Conservation (phyloP, 768 basidiomycete species). For the Boletus sensibilis region DNA sequence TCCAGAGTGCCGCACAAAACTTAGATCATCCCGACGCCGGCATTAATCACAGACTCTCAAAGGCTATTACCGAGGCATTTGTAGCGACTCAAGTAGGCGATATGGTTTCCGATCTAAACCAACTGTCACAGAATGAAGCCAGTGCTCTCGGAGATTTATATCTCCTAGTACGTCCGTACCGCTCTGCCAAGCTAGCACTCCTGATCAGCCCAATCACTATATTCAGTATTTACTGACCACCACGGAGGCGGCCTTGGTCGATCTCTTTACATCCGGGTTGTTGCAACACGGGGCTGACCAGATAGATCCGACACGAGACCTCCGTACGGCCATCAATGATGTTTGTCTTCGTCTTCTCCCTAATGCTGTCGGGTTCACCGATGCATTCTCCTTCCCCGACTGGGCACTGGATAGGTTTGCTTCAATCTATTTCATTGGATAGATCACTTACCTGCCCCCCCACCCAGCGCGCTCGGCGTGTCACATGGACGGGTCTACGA, state of each 20-base stretch:
- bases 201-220: neutral
- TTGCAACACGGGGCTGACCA: constrained; percentile 25
- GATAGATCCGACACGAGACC: constrained; percentile 44
- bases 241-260: constrained; percentile 53
- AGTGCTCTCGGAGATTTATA: constrained; percentile 21
- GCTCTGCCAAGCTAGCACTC: too few species aligned
- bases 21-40: constrained; percentile 49
- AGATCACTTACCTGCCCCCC: neutral
- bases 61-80: constrained; percentile 68
- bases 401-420: constrained; percentile 68
- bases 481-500: constrained; percentile 67
- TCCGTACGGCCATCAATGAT: constrained; percentile 50
- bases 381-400: constrained; percentile 73
- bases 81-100: constrained; percentile 54
- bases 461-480: constrained; percentile 56
- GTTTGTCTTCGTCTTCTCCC: constrained; percentile 56
- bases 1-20: constrained; percentile 40
- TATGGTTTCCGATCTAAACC: constrained; percentile 39
- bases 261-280: constrained; percentile 58
- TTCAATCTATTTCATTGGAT: neutral
- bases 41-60: constrained; percentile 55
- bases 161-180: constrained; percentile 28
- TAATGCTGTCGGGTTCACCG: constrained; percentile 64
- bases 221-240: constrained; percentile 59
- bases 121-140: constrained; percentile 18